These are phyloP conservation scores for Dothideomycetes sp. DNA, from an alignment of 2,329 filamentous ascomycete genomes.

Conservation along the genomic window DNA sequence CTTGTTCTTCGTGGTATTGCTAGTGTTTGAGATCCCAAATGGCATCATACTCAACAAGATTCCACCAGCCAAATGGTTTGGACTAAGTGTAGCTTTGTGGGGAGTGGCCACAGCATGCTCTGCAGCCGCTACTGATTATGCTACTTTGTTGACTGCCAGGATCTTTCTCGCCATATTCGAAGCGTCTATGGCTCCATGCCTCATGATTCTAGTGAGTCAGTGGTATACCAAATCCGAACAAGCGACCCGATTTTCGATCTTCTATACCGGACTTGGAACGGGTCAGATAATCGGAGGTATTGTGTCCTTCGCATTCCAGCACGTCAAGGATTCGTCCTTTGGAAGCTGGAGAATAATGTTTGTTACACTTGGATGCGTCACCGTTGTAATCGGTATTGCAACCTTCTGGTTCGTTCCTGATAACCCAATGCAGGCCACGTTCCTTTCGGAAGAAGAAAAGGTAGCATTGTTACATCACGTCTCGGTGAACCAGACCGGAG, in stretches of 20 bases:
- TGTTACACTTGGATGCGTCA: conserved; percentile 18
- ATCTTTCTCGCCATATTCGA: conserved; percentile 61
- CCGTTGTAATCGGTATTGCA: conserved; percentile 14
- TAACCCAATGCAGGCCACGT: conserved; percentile 59
- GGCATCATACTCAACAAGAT: conserved; percentile 48
- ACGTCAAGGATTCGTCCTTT: conserved; percentile 18
- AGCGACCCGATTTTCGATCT: conserved; percentile 18
- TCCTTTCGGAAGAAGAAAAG: conserved; percentile 48
- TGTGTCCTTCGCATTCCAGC: conserved; percentile 44
- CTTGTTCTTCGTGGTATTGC: conserved; percentile 53
- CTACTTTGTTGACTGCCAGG: conserved; percentile 48
- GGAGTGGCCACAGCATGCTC: conserved; percentile 50
- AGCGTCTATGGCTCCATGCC: conserved; percentile 56
- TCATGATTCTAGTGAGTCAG: conserved; percentile 56
- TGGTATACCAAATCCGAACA: conserved; percentile 59
- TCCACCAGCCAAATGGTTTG: conserved; percentile 51
- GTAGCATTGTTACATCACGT: conserved; percentile 39
- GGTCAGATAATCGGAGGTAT: conserved; percentile 64
- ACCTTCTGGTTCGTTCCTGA: conserved; percentile 31
- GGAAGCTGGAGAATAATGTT: conserved; percentile 21
- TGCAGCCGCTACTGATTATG: conserved; percentile 50
- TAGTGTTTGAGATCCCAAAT: conserved; percentile 52
- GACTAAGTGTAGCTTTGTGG: conserved; percentile 55
- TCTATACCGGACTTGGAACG: conserved; percentile 64
- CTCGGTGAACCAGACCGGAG: conserved; percentile 35